phyloP scores from a whole-genome alignment of 2,329 filamentous ascomycete genomes.

The Fusarium sulawesiense region DNA sequence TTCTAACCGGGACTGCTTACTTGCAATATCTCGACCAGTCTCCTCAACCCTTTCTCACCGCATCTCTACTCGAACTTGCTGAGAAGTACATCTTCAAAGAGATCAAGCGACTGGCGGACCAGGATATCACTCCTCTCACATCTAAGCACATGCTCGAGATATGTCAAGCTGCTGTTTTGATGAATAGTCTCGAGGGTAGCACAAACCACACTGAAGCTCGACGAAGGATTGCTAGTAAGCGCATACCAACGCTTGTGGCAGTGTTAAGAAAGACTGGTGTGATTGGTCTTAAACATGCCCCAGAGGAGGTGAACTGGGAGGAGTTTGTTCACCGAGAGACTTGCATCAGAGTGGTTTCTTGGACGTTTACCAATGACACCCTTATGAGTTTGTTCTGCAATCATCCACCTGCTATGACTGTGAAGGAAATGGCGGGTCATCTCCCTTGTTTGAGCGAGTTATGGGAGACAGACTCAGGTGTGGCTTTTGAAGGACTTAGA shows the following conservation, averaged over 20 bases:
- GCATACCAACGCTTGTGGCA: constrained; percentile 14
- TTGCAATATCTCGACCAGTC: background rate
- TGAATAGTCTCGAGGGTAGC: constrained; percentile 10
- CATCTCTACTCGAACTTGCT: constrained; percentile 4
- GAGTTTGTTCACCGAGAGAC: constrained; percentile 24
- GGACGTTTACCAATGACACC: constrained; percentile 26
- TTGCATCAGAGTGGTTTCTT: constrained; percentile 28
- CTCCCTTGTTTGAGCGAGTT: constrained; percentile 22
- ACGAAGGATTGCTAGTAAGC: constrained; percentile 6
- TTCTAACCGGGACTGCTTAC: constrained; percentile 14
- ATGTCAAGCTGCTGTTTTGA: constrained; percentile 27
- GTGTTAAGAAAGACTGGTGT: constrained; percentile 6
- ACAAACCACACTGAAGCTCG: constrained; percentile 14
- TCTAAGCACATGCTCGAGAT: constrained; percentile 14
- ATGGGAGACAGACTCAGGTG: constrained; percentile 22
- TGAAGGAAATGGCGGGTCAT: constrained; percentile 29
- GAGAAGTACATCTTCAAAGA: constrained; percentile 31
- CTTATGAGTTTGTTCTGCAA: constrained; percentile 24
- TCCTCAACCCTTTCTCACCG: background rate
- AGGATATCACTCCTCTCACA: background rate
- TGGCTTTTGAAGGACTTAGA: background rate
- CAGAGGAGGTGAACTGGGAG: background rate
- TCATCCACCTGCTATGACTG: constrained; percentile 13
- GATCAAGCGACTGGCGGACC: background rate
- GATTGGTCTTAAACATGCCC: background rate